Percentiles rank a stretch among this genome's conserved stretches.
Evolutionary conservation across 2,329 filamentous ascomycete species (phyloP).

Genomic region (Penicillium sp.): DNA sequence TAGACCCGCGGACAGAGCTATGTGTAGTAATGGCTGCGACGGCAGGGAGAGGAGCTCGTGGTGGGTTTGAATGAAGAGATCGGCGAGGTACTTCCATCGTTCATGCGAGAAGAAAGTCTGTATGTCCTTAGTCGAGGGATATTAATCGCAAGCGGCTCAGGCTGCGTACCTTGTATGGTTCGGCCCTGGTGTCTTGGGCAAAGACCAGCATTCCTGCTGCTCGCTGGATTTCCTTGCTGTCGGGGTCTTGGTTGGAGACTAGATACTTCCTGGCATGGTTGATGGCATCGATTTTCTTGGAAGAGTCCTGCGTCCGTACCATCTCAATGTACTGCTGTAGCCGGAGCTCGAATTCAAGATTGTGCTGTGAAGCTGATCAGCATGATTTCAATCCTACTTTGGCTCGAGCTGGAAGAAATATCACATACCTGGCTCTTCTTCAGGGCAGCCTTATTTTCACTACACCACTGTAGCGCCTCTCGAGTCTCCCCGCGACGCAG

Average conservation of each 20-base stretch:
- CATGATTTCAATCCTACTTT: neutral
- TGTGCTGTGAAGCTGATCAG: conserved; percentile 57
- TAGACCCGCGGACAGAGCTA: conserved; percentile 85
- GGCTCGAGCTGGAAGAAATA: neutral
- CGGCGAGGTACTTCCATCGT: conserved; percentile 76
- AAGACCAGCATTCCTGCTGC: conserved; percentile 83
- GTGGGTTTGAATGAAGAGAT: conserved; percentile 82
- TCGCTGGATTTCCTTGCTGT: conserved; percentile 68
- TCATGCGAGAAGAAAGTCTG: conserved; percentile 72
- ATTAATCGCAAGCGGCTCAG: neutral
- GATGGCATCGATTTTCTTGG: conserved; percentile 75
- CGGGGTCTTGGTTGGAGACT: conserved; percentile 68
- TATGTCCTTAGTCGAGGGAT: conserved; percentile 7
- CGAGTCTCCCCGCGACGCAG: conserved; percentile 70
- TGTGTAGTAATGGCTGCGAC: conserved; percentile 79
- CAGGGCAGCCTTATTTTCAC: conserved; percentile 88
- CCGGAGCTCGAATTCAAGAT: conserved; percentile 89
- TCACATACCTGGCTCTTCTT: conserved; percentile 76
- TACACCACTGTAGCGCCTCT: conserved; percentile 87
- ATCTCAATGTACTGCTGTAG: conserved; percentile 95
- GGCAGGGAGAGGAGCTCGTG: conserved; percentile 84
- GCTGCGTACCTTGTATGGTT: conserved; percentile 61
- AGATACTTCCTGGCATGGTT: conserved; percentile 82
- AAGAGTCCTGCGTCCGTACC: conserved; percentile 66
- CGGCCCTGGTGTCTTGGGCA: conserved; percentile 61